Percentiles rank a stretch among this genome's conserved stretches.
Conservation (phyloP, 768 basidiomycete genomes). For the Rhodotorula paludigena region DNA sequence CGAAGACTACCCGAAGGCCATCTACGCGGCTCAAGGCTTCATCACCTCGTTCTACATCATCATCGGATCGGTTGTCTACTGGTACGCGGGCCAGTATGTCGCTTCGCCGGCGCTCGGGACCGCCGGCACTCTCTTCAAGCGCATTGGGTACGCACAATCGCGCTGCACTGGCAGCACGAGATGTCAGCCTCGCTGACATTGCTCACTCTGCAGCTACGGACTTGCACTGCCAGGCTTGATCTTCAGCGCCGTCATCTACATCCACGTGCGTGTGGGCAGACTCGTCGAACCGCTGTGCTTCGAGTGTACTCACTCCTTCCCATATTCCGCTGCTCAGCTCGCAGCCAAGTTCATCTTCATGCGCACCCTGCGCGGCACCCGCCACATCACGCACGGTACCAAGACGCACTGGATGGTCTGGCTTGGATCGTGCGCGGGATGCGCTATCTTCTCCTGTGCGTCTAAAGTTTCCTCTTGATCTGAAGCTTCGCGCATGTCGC, state of each 20-base stretch:
- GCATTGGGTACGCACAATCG: slow-evolving; percentile 40
- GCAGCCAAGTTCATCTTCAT: slow-evolving; percentile 41
- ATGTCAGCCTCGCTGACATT: background rate
- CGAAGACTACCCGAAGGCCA: slow-evolving; percentile 44
- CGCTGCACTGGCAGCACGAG: slow-evolving; percentile 36
- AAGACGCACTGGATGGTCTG: slow-evolving; percentile 39
- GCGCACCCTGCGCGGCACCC: slow-evolving; percentile 33
- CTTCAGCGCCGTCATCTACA: slow-evolving; percentile 8
- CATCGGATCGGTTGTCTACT: slow-evolving; percentile 39
- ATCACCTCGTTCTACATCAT: slow-evolving; percentile 27
- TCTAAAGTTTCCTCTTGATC: no score
- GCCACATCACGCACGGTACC: slow-evolving; percentile 34
- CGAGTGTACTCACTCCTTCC: no score
- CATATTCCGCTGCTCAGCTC: no score
- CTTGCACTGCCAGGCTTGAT: no score
- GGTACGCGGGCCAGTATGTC: slow-evolving; percentile 40
- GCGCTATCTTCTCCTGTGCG: slow-evolving; percentile 34
- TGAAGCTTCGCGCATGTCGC: no score
- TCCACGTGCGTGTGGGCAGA: no score
- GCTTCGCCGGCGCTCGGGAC: slow-evolving; percentile 44
- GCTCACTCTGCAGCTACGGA: no score
- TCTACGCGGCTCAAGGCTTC: slow-evolving; percentile 35
- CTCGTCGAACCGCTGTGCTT: no score
- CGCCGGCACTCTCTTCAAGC: slow-evolving; percentile 42
- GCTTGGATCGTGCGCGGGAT: slow-evolving; percentile 15